These are phyloP conservation scores for Stagonosporopsis cucurbitacearum DNA, from an alignment of 2,329 filamentous ascomycete species.

Conservation along the genomic window DNA sequence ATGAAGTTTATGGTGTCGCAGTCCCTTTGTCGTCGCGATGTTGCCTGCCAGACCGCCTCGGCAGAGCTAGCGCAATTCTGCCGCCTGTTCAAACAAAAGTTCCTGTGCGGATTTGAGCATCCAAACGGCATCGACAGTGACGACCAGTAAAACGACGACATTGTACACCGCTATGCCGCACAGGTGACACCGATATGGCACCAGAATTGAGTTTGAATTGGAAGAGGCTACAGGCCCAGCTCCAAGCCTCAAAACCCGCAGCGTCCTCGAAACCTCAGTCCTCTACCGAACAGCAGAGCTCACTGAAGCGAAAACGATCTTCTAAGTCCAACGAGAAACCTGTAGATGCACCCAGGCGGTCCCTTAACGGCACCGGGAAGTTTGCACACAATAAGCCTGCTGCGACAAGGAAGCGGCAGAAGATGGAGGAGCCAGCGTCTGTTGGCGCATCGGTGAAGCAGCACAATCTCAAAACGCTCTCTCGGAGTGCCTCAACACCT, in stretches of 20 bases:
- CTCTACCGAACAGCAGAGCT: slow-evolving; percentile 30
- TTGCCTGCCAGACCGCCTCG: slow-evolving; percentile 28
- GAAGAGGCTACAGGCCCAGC: slow-evolving; percentile 75
- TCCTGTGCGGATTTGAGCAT: slow-evolving; percentile 10
- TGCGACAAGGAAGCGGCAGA: slow-evolving; percentile 44
- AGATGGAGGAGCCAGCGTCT: slow-evolving; percentile 47
- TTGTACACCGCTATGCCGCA: slow-evolving; percentile 35
- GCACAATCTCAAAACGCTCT: slow-evolving; percentile 53
- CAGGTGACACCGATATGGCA: slow-evolving; percentile 43
- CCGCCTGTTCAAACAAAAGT: slow-evolving; percentile 15
- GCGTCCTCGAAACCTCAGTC: slow-evolving; percentile 36
- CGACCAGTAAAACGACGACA: slow-evolving; percentile 20
- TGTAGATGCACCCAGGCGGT: slow-evolving; percentile 25
- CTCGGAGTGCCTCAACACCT: slow-evolving; percentile 44
- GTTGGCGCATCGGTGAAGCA: slow-evolving; percentile 44
- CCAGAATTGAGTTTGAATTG: slow-evolving; percentile 66
- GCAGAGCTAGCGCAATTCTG: slow-evolving; percentile 17
- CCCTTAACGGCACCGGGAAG: slow-evolving; percentile 44
- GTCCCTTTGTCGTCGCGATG: slow-evolving; percentile 37
- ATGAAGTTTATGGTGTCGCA: slow-evolving; percentile 30
- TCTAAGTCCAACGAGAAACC: slow-evolving; percentile 29
- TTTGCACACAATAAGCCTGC: slow-evolving; percentile 26
- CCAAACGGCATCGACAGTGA: slow-evolving; percentile 23
- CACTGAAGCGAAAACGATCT: slow-evolving; percentile 46
- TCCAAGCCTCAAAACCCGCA: slow-evolving; percentile 45